phyloP scores from a whole-genome alignment of 345 rosid genomes.

The Ceriops decandra region DNA sequence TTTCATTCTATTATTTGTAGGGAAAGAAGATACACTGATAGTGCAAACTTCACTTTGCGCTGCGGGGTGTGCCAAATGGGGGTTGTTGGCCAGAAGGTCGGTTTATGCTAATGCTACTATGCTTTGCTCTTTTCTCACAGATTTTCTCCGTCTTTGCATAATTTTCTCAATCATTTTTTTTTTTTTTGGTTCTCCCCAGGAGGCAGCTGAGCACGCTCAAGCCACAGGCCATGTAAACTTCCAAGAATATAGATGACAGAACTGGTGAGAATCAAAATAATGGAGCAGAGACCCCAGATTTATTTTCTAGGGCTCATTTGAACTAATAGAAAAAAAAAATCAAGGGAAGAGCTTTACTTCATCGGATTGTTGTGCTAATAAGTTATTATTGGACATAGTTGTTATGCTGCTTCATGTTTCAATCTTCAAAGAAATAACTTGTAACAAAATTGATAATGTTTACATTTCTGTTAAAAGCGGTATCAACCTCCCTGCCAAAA shows the following conservation, averaged over 20 bases:
- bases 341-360: not conserved
- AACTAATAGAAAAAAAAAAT: too few relatives aligned
- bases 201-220: constrained; percentile 89
- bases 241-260: constrained; percentile 47
- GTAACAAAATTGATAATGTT: too few relatives aligned
- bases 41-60: constrained; percentile 76
- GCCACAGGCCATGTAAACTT: constrained; percentile 94
- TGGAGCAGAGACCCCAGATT: not conserved
- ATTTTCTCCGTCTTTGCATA: not conserved
- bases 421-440: too few relatives aligned
- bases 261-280: not conserved
- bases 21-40: constrained; percentile 78
- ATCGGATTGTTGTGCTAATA: not conserved
- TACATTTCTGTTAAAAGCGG: too few relatives aligned
- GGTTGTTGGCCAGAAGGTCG: constrained; percentile 82
- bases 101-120: not conserved
- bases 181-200: constrained; percentile 33
- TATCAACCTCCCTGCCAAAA: too few relatives aligned
- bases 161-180: not conserved
- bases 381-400: not conserved
- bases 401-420: too few relatives aligned
- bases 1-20: constrained; percentile 30
- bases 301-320: not conserved
- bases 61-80: constrained; percentile 97
- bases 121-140: not conserved